Conservation (phyloP, 2,329 filamentous ascomycete species). For the Neopestalotiopsis rosae region DNA sequence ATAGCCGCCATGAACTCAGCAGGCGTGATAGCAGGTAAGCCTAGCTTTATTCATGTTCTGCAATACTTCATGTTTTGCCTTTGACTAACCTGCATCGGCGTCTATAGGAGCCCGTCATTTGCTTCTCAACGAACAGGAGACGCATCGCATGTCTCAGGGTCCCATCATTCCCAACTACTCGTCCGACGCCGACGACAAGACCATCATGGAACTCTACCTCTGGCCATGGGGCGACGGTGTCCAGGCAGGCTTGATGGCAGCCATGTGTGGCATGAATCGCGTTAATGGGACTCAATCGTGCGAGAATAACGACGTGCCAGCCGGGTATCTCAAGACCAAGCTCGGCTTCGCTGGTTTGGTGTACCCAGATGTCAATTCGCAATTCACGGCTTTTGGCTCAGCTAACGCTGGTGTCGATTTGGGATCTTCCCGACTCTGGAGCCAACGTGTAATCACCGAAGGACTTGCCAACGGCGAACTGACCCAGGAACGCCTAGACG, state of each 20-base stretch:
- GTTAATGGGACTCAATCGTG: conserved; percentile 31
- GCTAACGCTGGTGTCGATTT: conserved; percentile 14
- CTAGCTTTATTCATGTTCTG: no score
- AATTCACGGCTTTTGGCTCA: neutral
- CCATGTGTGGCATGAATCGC: conserved; percentile 33
- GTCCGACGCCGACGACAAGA: conserved; percentile 28
- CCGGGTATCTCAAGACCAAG: conserved; percentile 31
- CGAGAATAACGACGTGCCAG: conserved; percentile 30
- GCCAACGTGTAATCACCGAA: conserved; percentile 5
- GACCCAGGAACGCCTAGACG: conserved; percentile 24
- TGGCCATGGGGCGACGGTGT: conserved; percentile 30
- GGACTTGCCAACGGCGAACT: conserved; percentile 22
- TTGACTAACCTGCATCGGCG: neutral
- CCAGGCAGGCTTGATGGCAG: conserved; percentile 25
- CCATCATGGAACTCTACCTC: conserved; percentile 32
- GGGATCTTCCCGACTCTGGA: neutral
- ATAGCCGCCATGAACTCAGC: conserved; percentile 1
- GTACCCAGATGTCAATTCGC: neutral
- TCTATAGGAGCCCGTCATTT: conserved; percentile 10
- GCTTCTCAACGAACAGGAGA: conserved; percentile 24
- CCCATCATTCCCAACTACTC: conserved; percentile 14
- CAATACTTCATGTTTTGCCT: no score
- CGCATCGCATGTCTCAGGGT: conserved; percentile 16
- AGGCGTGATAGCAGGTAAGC: conserved; percentile 13
- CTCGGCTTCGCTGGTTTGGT: conserved; percentile 32